A percentile compares a stretch with the other conserved stretches of the same genome.
These are phyloP conservation scores for Friedmanniomyces simplex DNA, from an alignment of 495 filamentous ascomycete species.

Conservation along the genomic window DNA sequence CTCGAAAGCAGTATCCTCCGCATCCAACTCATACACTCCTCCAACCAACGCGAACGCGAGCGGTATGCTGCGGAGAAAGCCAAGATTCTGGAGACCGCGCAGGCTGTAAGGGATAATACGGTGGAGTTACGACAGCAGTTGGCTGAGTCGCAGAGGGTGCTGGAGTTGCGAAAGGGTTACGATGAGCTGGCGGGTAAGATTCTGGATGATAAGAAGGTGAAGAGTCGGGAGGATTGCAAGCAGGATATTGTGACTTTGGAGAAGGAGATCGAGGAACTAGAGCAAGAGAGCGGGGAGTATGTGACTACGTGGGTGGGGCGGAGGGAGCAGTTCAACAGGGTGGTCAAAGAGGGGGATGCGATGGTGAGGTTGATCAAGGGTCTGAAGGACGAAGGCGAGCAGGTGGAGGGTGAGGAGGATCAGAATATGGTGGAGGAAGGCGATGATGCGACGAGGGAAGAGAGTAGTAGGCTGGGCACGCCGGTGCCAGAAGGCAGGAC, in stretches of 20 bases:
- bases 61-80: constrained; percentile 74
- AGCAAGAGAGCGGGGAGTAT: constrained; percentile 73
- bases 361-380: constrained; percentile 79
- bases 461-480: constrained; percentile 50
- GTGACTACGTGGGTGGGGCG: constrained; percentile 76
- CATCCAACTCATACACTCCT: constrained; percentile 74
- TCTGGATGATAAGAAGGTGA: constrained; percentile 65
- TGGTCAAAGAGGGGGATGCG: constrained; percentile 84
- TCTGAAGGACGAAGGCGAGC: constrained; percentile 79
- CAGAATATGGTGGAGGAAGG: constrained; percentile 59
- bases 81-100: constrained; percentile 62
- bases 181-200: constrained; percentile 82
- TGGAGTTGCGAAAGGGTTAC: constrained; percentile 74
- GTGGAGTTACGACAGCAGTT: constrained; percentile 58
- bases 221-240: constrained; percentile 72
- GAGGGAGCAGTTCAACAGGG: constrained; percentile 75
- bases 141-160: constrained; percentile 59
- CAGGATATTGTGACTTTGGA: constrained; percentile 68
- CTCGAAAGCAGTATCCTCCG: constrained; percentile 82
- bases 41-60: constrained; percentile 74
- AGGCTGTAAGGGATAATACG: constrained; percentile 68
- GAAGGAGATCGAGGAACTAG: constrained; percentile 77
- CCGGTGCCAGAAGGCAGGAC: constrained; percentile 47
- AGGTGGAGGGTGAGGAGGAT: constrained; percentile 53
- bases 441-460: constrained; percentile 42